A percentile compares a stretch with the other conserved stretches of the same genome.
These are phyloP conservation scores for Chrysanthemum makinoi DNA, from an alignment of 129 eudicot genomes.

Conservation along the genomic window DNA sequence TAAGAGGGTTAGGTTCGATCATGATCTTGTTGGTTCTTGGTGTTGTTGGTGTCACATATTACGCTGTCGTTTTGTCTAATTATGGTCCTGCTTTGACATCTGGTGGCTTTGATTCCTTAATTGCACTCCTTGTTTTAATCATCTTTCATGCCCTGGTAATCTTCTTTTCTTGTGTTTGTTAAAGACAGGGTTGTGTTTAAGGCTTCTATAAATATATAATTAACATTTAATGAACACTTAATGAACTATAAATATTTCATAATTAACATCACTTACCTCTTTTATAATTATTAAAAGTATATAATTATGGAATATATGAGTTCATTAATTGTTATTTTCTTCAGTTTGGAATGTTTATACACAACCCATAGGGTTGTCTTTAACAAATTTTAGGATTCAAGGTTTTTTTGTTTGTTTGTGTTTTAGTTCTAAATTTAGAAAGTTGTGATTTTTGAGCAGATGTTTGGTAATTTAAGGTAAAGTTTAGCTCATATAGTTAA, in stretches of 20 bases:
- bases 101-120: slow-evolving; percentile 74
- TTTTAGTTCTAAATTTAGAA: slow-evolving; percentile 7
- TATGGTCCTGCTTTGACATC: slow-evolving; percentile 67
- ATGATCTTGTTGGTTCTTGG: slow-evolving; percentile 92
- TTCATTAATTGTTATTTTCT: too few species aligned
- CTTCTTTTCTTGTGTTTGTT: not conserved
- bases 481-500: slow-evolving; percentile 16
- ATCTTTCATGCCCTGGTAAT: slow-evolving; percentile 71
- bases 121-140: slow-evolving; percentile 57
- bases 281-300: too few species aligned
- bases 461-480: slow-evolving; percentile 31
- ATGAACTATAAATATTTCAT: too few species aligned
- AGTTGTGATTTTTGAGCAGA: slow-evolving; percentile 4
- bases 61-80: slow-evolving; percentile 84
- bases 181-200: too few species aligned
- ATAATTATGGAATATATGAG: too few species aligned
- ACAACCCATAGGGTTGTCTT: too few species aligned
- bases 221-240: too few species aligned
- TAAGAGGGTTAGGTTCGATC: slow-evolving; percentile 88
- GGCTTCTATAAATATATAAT: too few species aligned
- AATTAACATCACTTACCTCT: too few species aligned
- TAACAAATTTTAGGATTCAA: slow-evolving; percentile 5
- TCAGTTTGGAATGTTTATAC: too few species aligned
- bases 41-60: slow-evolving; percentile 89
- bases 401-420: slow-evolving; percentile 6